These are phyloP conservation scores for Balamuthia mandrillaris DNA, from an alignment of 208 protist species.

Conservation along the genomic window DNA sequence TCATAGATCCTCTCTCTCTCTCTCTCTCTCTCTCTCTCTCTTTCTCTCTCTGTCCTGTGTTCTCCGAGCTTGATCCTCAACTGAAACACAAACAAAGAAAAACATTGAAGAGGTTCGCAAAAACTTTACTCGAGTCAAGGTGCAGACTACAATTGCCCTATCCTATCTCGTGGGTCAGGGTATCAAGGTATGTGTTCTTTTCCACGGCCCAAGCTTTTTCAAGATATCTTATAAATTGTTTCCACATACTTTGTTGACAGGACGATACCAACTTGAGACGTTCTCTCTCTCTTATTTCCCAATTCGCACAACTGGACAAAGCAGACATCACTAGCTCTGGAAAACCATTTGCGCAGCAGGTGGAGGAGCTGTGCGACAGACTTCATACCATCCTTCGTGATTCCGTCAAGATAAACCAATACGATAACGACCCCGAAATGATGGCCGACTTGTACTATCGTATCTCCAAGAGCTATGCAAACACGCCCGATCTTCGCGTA, in stretches of 20 bases:
- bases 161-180: background rate
- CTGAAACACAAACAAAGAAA: background rate
- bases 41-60: too few species aligned
- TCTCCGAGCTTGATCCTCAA: too few species aligned
- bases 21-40: too few species aligned
- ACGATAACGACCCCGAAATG: constrained; percentile 57
- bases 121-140: constrained; percentile 33
- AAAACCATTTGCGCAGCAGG: background rate
- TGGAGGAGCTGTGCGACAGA: background rate
- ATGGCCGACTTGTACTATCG: constrained; percentile 60
- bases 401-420: constrained; percentile 37
- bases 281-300: background rate
- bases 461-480: constrained; percentile 63
- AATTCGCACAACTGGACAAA: background rate
- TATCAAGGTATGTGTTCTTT: background rate
- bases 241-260: background rate
- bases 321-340: background rate
- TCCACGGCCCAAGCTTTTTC: too few species aligned
- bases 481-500: constrained; percentile 62
- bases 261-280: background rate
- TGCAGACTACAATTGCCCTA: constrained; percentile 13
- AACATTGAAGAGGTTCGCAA: constrained; percentile 35
- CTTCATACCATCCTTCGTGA: constrained; percentile 46
- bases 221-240: background rate
- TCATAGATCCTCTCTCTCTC: too few species aligned